Conservation (phyloP, 2,329 filamentous ascomycete species). For the Aspergillus eucalypticola region DNA sequence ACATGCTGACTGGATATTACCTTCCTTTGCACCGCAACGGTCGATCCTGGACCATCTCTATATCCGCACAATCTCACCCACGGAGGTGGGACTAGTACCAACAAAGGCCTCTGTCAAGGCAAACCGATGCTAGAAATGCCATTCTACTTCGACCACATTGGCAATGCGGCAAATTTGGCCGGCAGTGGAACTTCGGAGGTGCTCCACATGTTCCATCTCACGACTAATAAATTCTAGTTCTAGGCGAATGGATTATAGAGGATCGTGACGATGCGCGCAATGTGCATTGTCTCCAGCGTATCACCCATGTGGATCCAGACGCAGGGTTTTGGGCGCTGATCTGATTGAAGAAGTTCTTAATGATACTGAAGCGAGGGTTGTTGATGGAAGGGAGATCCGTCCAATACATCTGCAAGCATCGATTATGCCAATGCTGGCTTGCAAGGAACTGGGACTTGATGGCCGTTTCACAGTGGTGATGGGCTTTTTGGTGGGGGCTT, state of each 20-base stretch:
- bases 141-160: slow-evolving; percentile 48
- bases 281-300: slow-evolving; percentile 39
- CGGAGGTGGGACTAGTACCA: slow-evolving; percentile 19
- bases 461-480: background rate
- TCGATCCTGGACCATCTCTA: slow-evolving; percentile 13
- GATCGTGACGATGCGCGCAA: slow-evolving; percentile 39
- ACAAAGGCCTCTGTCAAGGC: slow-evolving; percentile 19
- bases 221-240: slow-evolving; percentile 31
- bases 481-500: background rate
- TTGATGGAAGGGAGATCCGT: slow-evolving; percentile 19
- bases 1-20: slow-evolving; percentile 34
- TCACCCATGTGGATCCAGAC: slow-evolving; percentile 39
- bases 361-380: slow-evolving; percentile 31
- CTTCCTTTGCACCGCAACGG: slow-evolving; percentile 42
- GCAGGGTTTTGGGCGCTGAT: slow-evolving; percentile 37
- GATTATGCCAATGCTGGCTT: slow-evolving; percentile 24
- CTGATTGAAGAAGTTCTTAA: slow-evolving; percentile 45
- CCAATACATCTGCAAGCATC: slow-evolving; percentile 50
- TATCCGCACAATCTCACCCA: slow-evolving; percentile 31
- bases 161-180: slow-evolving; percentile 39
- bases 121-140: slow-evolving; percentile 39
- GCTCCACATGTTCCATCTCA: slow-evolving; percentile 43
- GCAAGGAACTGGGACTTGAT: background rate
- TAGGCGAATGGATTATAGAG: slow-evolving; percentile 29
- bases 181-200: slow-evolving; percentile 38